A percentile compares a stretch with the other conserved stretches of the same genome.
These are phyloP conservation scores for Platismatia glauca DNA, from an alignment of 495 filamentous ascomycete genomes.

Conservation along the genomic window DNA sequence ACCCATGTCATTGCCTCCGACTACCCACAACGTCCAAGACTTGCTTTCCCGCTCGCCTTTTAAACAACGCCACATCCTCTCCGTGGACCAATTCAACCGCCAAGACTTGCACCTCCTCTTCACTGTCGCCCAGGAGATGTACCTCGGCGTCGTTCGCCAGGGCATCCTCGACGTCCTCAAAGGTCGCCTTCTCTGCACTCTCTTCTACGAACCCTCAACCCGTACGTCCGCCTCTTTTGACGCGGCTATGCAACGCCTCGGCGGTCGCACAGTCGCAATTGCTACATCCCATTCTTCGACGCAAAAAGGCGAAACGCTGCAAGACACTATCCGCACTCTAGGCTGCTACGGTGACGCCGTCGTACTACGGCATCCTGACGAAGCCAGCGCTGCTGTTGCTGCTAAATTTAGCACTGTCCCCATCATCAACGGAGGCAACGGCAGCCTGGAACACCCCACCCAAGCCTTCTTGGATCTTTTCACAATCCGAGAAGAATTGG, in stretches of 20 bases:
- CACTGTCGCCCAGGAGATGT: constrained; percentile 94
- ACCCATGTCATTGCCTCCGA: constrained; percentile 35
- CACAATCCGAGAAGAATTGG: constrained; percentile 94
- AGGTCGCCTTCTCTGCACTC: constrained; percentile 73
- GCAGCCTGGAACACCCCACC: constrained; percentile 88
- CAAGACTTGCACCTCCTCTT: constrained; percentile 86
- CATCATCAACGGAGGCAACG: constrained; percentile 95
- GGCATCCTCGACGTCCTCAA: constrained; percentile 81
- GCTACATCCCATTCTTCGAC: constrained; percentile 72
- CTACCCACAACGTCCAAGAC: constrained; percentile 53
- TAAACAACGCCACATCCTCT: constrained; percentile 77
- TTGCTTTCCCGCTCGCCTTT: constrained; percentile 74
- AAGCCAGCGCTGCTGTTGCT: constrained; percentile 66
- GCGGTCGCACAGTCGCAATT: constrained; percentile 72
- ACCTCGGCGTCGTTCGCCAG: constrained; percentile 79
- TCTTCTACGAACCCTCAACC: constrained; percentile 98
- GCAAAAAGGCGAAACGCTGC: constrained; percentile 85
- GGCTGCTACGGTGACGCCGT: constrained; percentile 91
- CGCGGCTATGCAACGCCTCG: constrained; percentile 93
- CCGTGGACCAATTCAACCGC: constrained; percentile 79
- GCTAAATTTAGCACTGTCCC: constrained; percentile 80
- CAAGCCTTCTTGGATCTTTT: constrained; percentile 98
- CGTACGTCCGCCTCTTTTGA: constrained; percentile 95
- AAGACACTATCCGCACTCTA: constrained; percentile 88
- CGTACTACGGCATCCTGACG: constrained; percentile 83